Base-by-base conservation (phyloP, 371 early-diverging fungal species). In the Zychaea mexicana region DNA sequence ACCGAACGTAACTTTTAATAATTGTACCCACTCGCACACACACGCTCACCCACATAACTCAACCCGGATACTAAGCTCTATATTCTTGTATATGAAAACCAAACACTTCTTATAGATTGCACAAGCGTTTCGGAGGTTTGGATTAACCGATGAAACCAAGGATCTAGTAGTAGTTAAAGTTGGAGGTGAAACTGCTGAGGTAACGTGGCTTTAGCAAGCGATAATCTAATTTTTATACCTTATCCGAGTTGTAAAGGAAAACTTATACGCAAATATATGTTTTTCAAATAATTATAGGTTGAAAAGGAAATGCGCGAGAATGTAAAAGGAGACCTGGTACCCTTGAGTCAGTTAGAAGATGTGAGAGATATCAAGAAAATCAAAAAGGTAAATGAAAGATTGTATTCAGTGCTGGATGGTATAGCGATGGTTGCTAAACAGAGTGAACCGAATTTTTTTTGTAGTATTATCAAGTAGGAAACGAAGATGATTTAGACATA, bases 81-180 rank as follows among this genome's bases (percentile, higher is more conserved):
- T n/a, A n/a, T n/a, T n/a, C 8, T 52, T 36, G 19, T 39, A 38
- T 8, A 15, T 24, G 9, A 22, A 24, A 36, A 52, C 13, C 49
- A 26, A 31, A 19, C 53, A 52, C 36, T 30, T 49, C n/a, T 24
- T 24, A 32, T 53, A 77, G 88, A 88, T 86, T 57, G 74, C 74
- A 28, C 85, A 88, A 66, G 72, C 86, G 0, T 69, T 84, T 32
- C 65, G 66, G 31, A 73, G 82, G 46, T 88, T 85, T 66, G 86
- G 86, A 17, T 79, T 88, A 56, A 52, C 70, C 19, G 81, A 82
- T 17, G 65, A 68, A 7, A 75, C 85, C 13, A 73, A 71, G 15
- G 66, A 80, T 30, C 32, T 88, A 22, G 55, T 88, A 19, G 86
- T 80, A 26, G 67, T 86, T 56, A 79, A 75, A 53, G 64, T 86